Base-by-base conservation (phyloP, 1,284 basidiomycete genomes). In the Stereum hirsutum region DNA sequence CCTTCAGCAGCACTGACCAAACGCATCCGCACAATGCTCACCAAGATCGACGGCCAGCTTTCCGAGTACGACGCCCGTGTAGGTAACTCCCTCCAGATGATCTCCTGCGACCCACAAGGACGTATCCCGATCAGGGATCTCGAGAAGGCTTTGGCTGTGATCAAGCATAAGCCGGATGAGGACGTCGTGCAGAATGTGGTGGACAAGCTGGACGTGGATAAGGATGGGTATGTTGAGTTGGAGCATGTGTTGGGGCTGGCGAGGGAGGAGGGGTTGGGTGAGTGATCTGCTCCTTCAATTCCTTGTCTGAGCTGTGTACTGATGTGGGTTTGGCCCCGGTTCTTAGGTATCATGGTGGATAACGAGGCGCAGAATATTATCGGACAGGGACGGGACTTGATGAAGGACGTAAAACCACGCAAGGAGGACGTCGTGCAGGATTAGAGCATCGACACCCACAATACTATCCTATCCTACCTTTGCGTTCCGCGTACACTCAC, bases 181-280 rank as follows among this genome's bases (percentile, higher is more conserved):
- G 89, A 93, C 49, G 81, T 90, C n/a, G 85, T 91, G 17, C 82
- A 89, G 50, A 81, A 78, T 39, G 79, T 99, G 32, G 82, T 95
- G 46, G 82, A 93, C 58, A 98, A 98, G 66, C 69, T 99, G 53
- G 96, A 99, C 60, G 87, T 90, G 4, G 95, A 99, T 65, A 82
- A 91, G 64, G 95, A 99, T 57, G 94, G 95, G 0, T 94, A 85
- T 55, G 92, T 98, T 17, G 88, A 92, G 60, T 66, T 90, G 26
- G 85, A 89, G 60, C 87, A 90, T 54, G 84, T 89, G 32, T 61
- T 89, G 28, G 86, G 81, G 3, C 64, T 90, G 41, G 83, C 87
- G n/a, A 72, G 70, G 51, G 84, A 88, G 60, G 85, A 88, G 53
- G 86, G 82, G 17, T 63, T 89, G 24, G 85, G 84, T 82, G 52